These are phyloP conservation scores for Notholithocarpus densiflorus DNA, from an alignment of 306 rosid genomes.

Conservation along the genomic window DNA sequence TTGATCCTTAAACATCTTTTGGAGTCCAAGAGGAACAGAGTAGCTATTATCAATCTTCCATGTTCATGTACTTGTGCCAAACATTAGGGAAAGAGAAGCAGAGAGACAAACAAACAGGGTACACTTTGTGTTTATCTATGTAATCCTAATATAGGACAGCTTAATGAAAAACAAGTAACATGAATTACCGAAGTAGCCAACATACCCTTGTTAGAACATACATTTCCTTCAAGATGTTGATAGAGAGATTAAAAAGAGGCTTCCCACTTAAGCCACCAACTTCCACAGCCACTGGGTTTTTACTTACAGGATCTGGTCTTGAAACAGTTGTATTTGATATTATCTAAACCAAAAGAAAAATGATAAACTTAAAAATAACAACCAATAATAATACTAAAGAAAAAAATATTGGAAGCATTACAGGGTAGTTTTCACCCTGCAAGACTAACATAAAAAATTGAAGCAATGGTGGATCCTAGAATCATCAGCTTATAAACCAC, in stretches of 20 bases:
- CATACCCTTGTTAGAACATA: conserved; percentile 89
- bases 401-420: not conserved
- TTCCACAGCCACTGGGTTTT: conserved; percentile 64
- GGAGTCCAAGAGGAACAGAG: not conserved
- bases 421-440: not conserved
- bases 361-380: not conserved
- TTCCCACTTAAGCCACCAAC: conserved; percentile 97
- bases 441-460: not conserved
- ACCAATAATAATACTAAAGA: not conserved
- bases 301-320: conserved; percentile 65
- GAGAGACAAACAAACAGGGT: not conserved
- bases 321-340: conserved; percentile 93
- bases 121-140: not conserved
- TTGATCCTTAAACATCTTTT: not conserved
- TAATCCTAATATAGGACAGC: not conserved
- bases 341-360: conserved; percentile 45
- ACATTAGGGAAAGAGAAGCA: conserved; percentile 3
- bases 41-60: not conserved
- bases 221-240: conserved; percentile 77
- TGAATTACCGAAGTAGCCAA: conserved; percentile 16
- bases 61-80: not conserved
- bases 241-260: conserved; percentile 79
- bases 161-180: not conserved
- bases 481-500: not conserved
- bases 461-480: not conserved